Base-by-base conservation (phyloP, 805 yeast species). In the Saccharomycopsis schoenii region DNA sequence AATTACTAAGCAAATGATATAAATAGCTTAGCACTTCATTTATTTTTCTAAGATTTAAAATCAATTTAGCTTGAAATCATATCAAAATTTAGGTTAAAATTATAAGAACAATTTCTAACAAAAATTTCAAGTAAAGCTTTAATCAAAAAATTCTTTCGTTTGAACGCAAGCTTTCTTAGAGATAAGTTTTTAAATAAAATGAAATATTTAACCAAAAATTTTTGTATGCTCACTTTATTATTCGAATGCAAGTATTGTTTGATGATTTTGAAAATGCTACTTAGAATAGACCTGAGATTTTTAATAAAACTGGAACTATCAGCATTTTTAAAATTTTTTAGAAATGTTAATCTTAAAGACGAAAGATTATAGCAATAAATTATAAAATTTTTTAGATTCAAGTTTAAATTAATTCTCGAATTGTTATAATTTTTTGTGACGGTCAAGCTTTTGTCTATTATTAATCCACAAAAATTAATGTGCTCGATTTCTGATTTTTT, bases 381-480 rank as follows among this genome's bases (percentile, higher is more conserved):
- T 14, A 24, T 34, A 24, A 47, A 47, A 24, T 47, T 47, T 47
- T 47, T 47, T 25, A 47, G 21, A 24, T 47, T 15, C n/a, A 47
- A 47, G n/a, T 47, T 47, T 14, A 47, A 47, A 24, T 47, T 47
- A 4, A 47, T 47, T 24, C 21, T 47, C 2, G 25, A 15, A 12
- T 47, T 47, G 21, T 47, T 47, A 15, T 47, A 47, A 47, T 47
- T 47, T 25, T 47, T 47, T n/a, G 52, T 24, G 12, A 47, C 12
- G 1, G 21, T 17, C 21, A 47, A 47, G 10, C 21, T 25, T 47
- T 14, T 47, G 36, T 59, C 39, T 5, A 59, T 34, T 2, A 17
- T 11, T 42, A 59, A 43, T 37, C 61, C 61, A 39, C 61, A 59
- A 17, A 59, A 59, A 43, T 59, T 39, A 1, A 58, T 51, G 24